Evolutionary conservation across 164 flowering plant species (phyloP).

Genomic region (Kingdonia uniflora): DNA sequence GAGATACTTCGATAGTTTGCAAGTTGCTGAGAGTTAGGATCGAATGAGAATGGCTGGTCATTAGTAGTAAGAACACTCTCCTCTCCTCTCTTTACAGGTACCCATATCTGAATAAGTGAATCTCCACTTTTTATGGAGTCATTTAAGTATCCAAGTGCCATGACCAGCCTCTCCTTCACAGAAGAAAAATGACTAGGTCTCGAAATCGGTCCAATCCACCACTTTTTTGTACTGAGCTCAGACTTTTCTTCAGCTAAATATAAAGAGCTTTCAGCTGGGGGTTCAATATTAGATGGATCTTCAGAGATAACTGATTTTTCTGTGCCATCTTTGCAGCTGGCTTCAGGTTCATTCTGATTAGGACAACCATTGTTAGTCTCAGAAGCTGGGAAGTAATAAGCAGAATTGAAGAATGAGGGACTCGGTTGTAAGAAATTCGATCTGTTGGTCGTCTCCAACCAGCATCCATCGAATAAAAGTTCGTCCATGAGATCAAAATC

Average conservation of each 20-base stretch:
- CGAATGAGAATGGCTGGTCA: slow-evolving; percentile 47
- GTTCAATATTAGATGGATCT: slow-evolving; percentile 16
- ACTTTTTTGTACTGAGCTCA: slow-evolving; percentile 31
- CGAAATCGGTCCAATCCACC: slow-evolving; percentile 48
- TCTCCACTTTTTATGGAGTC: slow-evolving; percentile 35
- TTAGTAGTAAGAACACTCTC: slow-evolving; percentile 44
- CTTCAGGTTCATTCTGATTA: slow-evolving; percentile 15
- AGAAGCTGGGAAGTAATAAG: slow-evolving; percentile 24
- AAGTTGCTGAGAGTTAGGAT: slow-evolving; percentile 35
- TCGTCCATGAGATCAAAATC: slow-evolving; percentile 69
- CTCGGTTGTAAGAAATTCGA: slow-evolving; percentile 40
- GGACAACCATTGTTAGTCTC: slow-evolving; percentile 17
- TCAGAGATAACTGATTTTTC: slow-evolving; percentile 18
- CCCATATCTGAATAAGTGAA: slow-evolving; percentile 77
- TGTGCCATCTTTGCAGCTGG: slow-evolving; percentile 20
- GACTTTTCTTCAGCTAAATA: slow-evolving; percentile 19
- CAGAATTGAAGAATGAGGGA: slow-evolving; percentile 30
- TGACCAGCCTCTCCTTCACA: slow-evolving; percentile 49
- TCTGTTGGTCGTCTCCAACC: slow-evolving; percentile 56
- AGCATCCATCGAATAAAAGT: slow-evolving; percentile 61
- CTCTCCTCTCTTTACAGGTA: slow-evolving; percentile 50
- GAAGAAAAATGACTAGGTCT: slow-evolving; percentile 25
- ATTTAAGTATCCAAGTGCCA: slow-evolving; percentile 39
- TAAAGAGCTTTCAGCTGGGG: slow-evolving; percentile 6
- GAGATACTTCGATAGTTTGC: slow-evolving; percentile 56